phyloP scores from a whole-genome alignment of 2,329 filamentous ascomycete genomes.

The Dothiorella sarmentorum region DNA sequence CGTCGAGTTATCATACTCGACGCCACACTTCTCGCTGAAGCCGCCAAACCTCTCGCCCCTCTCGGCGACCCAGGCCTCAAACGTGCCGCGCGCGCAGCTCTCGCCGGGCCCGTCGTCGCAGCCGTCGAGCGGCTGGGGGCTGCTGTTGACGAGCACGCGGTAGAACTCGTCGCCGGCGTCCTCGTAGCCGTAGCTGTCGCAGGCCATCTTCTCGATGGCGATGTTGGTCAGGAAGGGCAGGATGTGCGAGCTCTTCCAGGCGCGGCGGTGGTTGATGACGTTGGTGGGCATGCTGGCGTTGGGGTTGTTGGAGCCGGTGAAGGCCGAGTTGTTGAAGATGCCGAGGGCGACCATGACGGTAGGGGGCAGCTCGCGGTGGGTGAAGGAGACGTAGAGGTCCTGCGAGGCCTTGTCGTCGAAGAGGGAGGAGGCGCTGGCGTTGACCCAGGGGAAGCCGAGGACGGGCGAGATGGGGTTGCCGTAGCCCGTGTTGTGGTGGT shows the following conservation, averaged over 20 bases:
- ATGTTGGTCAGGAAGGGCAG: constrained; percentile 65
- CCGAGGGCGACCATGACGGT: constrained; percentile 65
- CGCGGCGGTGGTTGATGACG: constrained; percentile 60
- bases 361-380: constrained; percentile 65
- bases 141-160: constrained; percentile 51
- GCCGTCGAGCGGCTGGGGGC: constrained; percentile 46
- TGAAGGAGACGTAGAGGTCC: constrained; percentile 66
- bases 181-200: constrained; percentile 55
- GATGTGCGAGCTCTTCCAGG: constrained; percentile 61
- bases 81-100: constrained; percentile 46
- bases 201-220: constrained; percentile 63
- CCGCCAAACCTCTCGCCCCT: constrained; percentile 44
- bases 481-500: constrained; percentile 65
- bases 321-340: constrained; percentile 65
- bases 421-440: constrained; percentile 53
- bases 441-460: constrained; percentile 65
- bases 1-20: constrained; percentile 43
- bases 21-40: constrained; percentile 42
- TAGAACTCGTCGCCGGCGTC: constrained; percentile 45
- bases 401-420: constrained; percentile 44
- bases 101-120: constrained; percentile 51
- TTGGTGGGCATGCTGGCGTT: constrained; percentile 64
- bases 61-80: constrained; percentile 42
- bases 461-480: constrained; percentile 56
- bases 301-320: constrained; percentile 49